Conservation (phyloP, 2,329 filamentous ascomycete species). For the Verticillium nubilum region DNA sequence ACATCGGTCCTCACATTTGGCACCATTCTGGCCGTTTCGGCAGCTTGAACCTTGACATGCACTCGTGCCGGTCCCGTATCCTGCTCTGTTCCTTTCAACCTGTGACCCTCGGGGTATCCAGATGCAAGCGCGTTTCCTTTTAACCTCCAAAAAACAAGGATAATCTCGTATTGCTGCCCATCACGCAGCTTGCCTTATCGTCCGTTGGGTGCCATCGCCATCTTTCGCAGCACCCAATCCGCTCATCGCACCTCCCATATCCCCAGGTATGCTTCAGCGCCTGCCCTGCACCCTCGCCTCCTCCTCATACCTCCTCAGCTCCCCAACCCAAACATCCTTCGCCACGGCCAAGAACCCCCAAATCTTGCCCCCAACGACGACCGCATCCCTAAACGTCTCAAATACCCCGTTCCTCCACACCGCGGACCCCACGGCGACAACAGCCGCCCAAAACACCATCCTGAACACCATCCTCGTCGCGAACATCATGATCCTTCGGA, state of each 20-base stretch:
- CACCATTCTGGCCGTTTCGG: background rate
- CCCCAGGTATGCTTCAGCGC: no score
- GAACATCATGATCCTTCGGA: conserved; percentile 68
- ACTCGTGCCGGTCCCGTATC: background rate
- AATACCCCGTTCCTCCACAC: conserved; percentile 62
- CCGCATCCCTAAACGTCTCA: conserved; percentile 56
- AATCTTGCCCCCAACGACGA: conserved; percentile 35
- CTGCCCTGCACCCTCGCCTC: conserved; percentile 26
- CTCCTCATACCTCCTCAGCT: conserved; percentile 53
- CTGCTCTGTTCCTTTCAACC: background rate
- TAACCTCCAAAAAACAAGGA: no score
- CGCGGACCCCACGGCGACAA: conserved; percentile 49
- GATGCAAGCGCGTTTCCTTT: no score
- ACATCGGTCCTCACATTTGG: background rate
- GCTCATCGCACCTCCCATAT: background rate
- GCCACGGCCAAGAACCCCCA: conserved; percentile 41
- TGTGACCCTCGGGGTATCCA: no score
- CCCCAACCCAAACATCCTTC: conserved; percentile 49
- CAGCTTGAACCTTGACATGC: background rate
- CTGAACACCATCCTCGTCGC: conserved; percentile 65
- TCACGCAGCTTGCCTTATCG: no score
- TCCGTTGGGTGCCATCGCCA: no score
- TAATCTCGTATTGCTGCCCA: no score
- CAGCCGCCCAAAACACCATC: conserved; percentile 57
- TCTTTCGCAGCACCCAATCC: no score